Conservation (phyloP, 257 asterid genomes). For the Solanum sejunctum region DNA sequence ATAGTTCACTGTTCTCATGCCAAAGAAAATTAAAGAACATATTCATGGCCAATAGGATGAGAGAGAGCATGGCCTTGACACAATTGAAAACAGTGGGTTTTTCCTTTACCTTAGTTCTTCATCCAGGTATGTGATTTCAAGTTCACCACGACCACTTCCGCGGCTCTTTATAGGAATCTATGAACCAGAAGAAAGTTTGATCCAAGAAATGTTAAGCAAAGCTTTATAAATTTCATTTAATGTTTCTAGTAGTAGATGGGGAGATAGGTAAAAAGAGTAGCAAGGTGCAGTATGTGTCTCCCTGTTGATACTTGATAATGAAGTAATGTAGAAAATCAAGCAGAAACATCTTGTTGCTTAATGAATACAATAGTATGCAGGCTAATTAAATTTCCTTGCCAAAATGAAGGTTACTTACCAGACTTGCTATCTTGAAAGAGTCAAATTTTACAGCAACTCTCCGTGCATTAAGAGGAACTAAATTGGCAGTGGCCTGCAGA, state of each 20-base stretch:
- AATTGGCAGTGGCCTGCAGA: slow-evolving; percentile 55
- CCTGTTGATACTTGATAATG: background rate
- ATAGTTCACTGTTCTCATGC: background rate
- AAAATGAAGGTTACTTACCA: slow-evolving; percentile 28
- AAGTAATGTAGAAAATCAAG: background rate
- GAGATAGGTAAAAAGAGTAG: background rate
- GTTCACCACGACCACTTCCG: slow-evolving; percentile 66
- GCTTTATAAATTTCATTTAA: background rate
- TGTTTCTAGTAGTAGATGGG: background rate
- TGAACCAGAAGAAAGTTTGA: background rate
- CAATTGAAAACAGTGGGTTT: background rate
- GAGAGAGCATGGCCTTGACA: background rate
- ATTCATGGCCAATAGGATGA: background rate
- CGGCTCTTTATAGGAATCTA: slow-evolving; percentile 47
- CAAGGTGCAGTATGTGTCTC: background rate
- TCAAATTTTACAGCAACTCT: slow-evolving; percentile 64
- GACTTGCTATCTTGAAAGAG: slow-evolving; percentile 46
- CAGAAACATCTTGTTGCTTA: background rate
- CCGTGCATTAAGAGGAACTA: slow-evolving; percentile 38
- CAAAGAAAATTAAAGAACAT: background rate
- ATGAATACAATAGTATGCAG: background rate
- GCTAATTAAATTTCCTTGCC: background rate
- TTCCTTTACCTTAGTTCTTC: slow-evolving; percentile 39
- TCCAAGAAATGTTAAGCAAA: background rate
- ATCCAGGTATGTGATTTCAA: slow-evolving; percentile 57